Evolutionary conservation across 2,329 filamentous ascomycete species (phyloP), one percentile per base, ranked within the genome.

Genomic region (Penicillium sp.): DNA sequence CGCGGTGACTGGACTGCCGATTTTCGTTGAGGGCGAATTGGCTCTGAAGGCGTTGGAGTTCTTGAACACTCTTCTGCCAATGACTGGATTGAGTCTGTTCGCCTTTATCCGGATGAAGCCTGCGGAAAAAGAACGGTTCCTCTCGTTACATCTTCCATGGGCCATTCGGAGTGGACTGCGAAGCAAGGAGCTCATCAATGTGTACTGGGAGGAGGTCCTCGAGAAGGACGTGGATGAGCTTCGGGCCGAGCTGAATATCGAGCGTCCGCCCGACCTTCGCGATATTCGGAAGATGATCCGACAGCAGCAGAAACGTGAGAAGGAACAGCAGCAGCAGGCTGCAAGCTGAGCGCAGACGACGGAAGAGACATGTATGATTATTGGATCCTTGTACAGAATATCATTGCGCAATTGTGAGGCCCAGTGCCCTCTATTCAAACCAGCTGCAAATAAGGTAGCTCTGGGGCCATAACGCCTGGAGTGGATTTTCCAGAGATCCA

Each of bases 41-140:
- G 94, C 93, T n/a, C 82, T 99, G 63, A 99, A 99, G 77, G 92
- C 92, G 0, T 96, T 99, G 63, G 94, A 99, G 77, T 99, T 96
- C 72, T 86, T 92, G 24, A 99, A 97, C 70, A 97, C 92, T 1
- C 76, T 95, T 32, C 77, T 99, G 50, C 94, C 94, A 0, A 99
- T 99, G 94, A 96, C 94, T 8, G 94, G 90, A 0, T 73, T 99
- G 60, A 91, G 88, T 68, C 80, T 95, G 48, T 84, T 92, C 54
- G 91, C 92, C 2, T 79, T 84, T 11, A 72, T 85, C 34, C 80
- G 83, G 34, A 70, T 90, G 67, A 89, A 88, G 70, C 79, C 79
- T 29, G 79, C 78, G 13, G 86, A 89, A 66, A 78, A 84, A 71
- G 75, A 80, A 65, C 76, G 88, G 53, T 94, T 97, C 67, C 88